Evolutionary conservation across 345 rosid genomes (phyloP).

Genomic region (Schrenkiella parvula): DNA sequence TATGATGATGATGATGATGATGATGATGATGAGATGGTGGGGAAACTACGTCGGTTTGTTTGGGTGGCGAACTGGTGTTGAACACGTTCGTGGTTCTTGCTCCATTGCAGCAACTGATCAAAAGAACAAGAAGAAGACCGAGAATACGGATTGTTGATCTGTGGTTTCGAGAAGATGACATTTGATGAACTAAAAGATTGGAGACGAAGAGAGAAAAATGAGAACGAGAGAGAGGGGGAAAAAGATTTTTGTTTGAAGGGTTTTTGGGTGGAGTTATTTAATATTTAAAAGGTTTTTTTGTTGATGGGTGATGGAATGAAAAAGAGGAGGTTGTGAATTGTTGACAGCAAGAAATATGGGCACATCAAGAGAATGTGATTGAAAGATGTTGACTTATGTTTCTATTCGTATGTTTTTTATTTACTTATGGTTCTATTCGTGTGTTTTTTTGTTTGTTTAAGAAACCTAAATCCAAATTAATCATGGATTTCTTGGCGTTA

Average conservation of each 20-base stretch:
- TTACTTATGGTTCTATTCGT: background rate
- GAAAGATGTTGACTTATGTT: constrained; percentile 18
- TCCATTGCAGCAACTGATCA: constrained; percentile 25
- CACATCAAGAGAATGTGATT: constrained; percentile 28
- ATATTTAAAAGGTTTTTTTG: background rate
- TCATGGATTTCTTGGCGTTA: background rate
- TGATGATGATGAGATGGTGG: background rate
- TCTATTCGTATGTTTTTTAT: background rate
- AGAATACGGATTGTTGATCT: background rate
- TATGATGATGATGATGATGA: background rate
- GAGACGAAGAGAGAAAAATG: background rate
- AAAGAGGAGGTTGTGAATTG: constrained; percentile 28
- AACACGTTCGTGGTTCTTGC: constrained; percentile 29
- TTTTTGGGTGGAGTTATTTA: constrained; percentile 3
- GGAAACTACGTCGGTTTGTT: constrained; percentile 23
- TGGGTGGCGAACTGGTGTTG: constrained; percentile 18
- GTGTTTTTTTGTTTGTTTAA: background rate
- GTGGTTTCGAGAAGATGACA: constrained; percentile 16
- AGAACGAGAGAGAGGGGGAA: background rate
- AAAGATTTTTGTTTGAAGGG: background rate
- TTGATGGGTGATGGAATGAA: constrained; percentile 23
- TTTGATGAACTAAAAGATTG: background rate
- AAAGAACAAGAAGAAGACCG: background rate
- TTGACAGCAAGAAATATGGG: constrained; percentile 36
- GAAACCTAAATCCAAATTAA: background rate